Percentiles rank a stretch among this genome's conserved stretches.
phyloP scores from a whole-genome alignment of 2,329 filamentous ascomycete species.

The Curvularia verruculosa region DNA sequence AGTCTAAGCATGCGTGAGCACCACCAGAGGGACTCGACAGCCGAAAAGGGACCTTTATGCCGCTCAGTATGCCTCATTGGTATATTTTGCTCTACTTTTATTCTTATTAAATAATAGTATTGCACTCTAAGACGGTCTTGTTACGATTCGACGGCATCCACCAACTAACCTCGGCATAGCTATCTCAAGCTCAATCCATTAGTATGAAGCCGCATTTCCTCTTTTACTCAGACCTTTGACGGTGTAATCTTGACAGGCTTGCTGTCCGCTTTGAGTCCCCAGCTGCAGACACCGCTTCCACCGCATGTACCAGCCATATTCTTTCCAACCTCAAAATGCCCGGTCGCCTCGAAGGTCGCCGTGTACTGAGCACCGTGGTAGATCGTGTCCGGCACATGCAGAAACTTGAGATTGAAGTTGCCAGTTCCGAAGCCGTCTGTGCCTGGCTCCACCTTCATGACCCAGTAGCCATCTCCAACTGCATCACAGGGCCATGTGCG shows the following conservation, averaged over 20 bases:
- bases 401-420: constrained; percentile 35
- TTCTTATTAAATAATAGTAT: background rate
- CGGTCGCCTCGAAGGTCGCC: constrained; percentile 22
- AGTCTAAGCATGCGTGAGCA: background rate
- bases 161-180: background rate
- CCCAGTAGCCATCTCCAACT: constrained; percentile 30
- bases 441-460: constrained; percentile 27
- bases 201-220: background rate
- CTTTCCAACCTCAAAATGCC: constrained; percentile 21
- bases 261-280: constrained; percentile 6
- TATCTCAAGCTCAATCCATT: background rate
- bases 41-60: background rate
- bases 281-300: constrained; percentile 29
- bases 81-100: background rate
- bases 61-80: background rate
- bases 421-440: constrained; percentile 10
- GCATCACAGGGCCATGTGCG: constrained; percentile 36
- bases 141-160: background rate
- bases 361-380: constrained; percentile 22
- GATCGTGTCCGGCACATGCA: constrained; percentile 23
- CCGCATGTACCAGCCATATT: constrained; percentile 28
- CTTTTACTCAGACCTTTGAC: background rate
- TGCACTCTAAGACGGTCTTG: background rate
- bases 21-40: background rate
- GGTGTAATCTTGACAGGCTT: constrained; percentile 5